Evolutionary conservation across 345 rosid species (phyloP), one percentile per base, ranked within the genome.

Genomic region (Gossypium herbaceum): DNA sequence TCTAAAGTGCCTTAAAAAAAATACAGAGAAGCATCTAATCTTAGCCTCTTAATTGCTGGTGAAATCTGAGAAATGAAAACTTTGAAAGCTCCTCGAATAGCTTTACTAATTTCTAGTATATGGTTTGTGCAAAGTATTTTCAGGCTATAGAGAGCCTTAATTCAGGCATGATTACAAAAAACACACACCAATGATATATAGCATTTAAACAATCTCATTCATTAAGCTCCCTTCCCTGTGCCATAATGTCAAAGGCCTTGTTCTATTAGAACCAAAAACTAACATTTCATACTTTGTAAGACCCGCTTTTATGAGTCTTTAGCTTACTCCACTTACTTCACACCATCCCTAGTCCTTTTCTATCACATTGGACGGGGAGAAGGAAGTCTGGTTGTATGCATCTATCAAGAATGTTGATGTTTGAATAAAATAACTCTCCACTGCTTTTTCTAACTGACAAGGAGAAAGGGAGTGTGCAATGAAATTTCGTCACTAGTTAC

Each of bases 261-360:
- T n/a, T 66, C 54, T 66, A 44, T 44, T 43, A 20, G 34, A 66
- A 66, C 51, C 54, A 41, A 45, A 20, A 52, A 4, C 73, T 70
- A 70, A 51, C 16, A 52, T 52, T 54, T 52, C 45, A 70, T 39
- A 39, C 24, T 39, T 39, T 56, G 62, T 20, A 34, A 70, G 15
- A 63, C 12, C 63, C 12, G 12, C 19, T 71, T 68, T 55, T 54
- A 20, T 10, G 50, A 71, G 50, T 70, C 16, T 70, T 27, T 70
- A 70, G 59, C 45, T 27, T 52, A 50, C 20, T 52, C 73, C 10
- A 50, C 43, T 52, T 70, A 48, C 41, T 51, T 70, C 59, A 70
- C 39, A 13, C n/a, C 44, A 27, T 51, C 29, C 57, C 47, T 9
- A 50, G 24, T 52, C 24, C 7, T 15, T 29, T 65, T 29, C 25